Base-by-base conservation (phyloP, 768 basidiomycete species). In the Cystofilobasidium bisporidii region DNA sequence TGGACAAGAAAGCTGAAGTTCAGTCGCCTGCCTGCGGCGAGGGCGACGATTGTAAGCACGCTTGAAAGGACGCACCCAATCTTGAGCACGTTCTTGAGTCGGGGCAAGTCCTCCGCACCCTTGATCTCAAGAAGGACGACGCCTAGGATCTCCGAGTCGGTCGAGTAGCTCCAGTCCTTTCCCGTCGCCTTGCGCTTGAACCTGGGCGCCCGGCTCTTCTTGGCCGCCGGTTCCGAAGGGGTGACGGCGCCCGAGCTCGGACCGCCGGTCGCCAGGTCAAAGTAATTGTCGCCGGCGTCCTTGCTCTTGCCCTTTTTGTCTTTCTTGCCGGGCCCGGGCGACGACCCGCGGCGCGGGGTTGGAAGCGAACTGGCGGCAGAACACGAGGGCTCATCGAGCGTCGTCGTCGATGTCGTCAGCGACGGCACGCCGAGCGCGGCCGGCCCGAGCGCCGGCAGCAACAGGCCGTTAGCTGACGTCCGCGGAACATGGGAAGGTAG, bases 81-180 rank as follows among this genome's bases (percentile, higher is more conserved):
- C 43, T 59, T 65, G 30, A 65, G 57, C 30, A 61, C 87, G 72
- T 96, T 97, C 75, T 85, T 87, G 67, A 91, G 78, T 74, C 82
- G 82, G 0, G 96, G 96, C 59, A 98, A 78, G 77, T 94, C 91
- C 36, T 82, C 82, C 36, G 67, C 30, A 91, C 94, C 17, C 84
- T 85, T 81, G 69, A 99, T 88, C 78, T 99, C 94, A 26, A 99
- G 78, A 85, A 96, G 88, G 43, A 97, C 93, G 67, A 98, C 91
- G 0, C 94, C 94, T 2, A 94, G 78, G 45, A 96, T 86, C 74
- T 97, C 93, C 72, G 90, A 86, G 6, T 79, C 81, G 22, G 55
- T 57, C 47, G 63, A 66, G 68, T 64, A 67, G 40, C 69, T 64
- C 40, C 65, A 71, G 30, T 58, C 64, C 24, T 71, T 68, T 17